These are phyloP conservation scores for Sporothrix dimorphospora DNA, from an alignment of 2,329 filamentous ascomycete species.

Conservation along the genomic window DNA sequence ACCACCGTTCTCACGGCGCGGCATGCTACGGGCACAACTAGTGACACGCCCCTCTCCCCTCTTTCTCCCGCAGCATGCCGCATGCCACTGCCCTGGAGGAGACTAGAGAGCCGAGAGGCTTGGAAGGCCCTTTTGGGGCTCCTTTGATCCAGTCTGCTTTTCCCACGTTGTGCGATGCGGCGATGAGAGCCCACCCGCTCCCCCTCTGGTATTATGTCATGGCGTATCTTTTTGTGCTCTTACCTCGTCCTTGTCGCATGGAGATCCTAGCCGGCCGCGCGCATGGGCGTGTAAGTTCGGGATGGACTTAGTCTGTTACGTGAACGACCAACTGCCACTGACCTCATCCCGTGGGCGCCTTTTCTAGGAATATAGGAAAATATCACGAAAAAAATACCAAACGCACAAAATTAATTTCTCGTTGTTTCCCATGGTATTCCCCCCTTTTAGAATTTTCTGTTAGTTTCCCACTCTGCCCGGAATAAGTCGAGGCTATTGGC, in stretches of 20 bases:
- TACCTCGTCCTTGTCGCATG: not conserved
- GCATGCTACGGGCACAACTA: not conserved
- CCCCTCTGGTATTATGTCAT: slow-evolving; percentile 23
- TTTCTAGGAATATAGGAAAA: not conserved
- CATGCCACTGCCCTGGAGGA: not conserved
- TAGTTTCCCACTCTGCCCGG: not conserved
- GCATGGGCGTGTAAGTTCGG: not conserved
- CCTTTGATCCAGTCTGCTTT: slow-evolving; percentile 39
- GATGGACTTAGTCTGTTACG: not conserved
- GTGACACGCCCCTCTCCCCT: slow-evolving; percentile 9
- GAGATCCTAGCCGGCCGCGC: not conserved
- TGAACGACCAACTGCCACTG: slow-evolving; percentile 4
- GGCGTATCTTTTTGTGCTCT: not conserved
- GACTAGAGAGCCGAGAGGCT: not conserved
- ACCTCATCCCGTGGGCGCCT: slow-evolving; percentile 7
- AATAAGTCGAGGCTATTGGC: too few relatives aligned
- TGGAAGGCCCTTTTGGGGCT: not conserved
- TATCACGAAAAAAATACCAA: not conserved
- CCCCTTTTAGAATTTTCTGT: not conserved
- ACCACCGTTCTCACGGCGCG: not conserved
- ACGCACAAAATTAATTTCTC: not conserved
- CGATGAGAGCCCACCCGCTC: slow-evolving; percentile 35
- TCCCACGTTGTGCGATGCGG: slow-evolving; percentile 47
- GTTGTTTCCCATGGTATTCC: not conserved
- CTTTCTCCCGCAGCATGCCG: slow-evolving; percentile 2